Evolutionary conservation across 805 yeast genomes (phyloP).

Genomic region (Saturnispora mendoncae): DNA sequence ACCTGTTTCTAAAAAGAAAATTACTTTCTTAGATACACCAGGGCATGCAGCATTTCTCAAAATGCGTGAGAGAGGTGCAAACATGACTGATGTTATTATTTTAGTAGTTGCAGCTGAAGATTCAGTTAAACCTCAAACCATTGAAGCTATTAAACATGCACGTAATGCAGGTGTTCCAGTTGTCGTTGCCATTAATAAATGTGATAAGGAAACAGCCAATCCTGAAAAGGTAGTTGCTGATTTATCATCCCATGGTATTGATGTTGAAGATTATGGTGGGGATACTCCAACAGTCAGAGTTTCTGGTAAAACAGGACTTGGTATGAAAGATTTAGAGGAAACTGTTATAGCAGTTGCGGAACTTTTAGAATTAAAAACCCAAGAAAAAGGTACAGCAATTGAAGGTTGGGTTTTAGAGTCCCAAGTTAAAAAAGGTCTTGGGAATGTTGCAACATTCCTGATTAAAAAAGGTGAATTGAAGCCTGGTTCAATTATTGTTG

Average conservation of each 20-base stretch:
- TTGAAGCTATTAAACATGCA: conserved; percentile 91
- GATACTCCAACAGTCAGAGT: conserved; percentile 84
- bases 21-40: conserved; percentile 93
- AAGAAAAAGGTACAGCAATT: conserved; percentile 37
- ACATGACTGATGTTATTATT: conserved; percentile 83
- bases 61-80: conserved; percentile 96
- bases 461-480: conserved; percentile 71
- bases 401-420: conserved; percentile 93
- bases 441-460: conserved; percentile 77
- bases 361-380: conserved; percentile 66
- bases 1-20: conserved; percentile 60
- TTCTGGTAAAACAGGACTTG: conserved; percentile 82
- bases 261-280: conserved; percentile 90
- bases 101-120: conserved; percentile 96
- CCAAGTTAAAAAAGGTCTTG: conserved; percentile 70
- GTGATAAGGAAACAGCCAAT: conserved; percentile 72
- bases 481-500: conserved; percentile 65
- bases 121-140: conserved; percentile 95
- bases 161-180: conserved; percentile 72
- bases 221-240: conserved; percentile 72
- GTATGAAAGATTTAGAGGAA: conserved; percentile 85
- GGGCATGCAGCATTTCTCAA: conserved; percentile 96
- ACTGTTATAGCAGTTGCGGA: conserved; percentile 81
- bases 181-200: conserved; percentile 87
- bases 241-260: conserved; percentile 66